Evolutionary conservation across 306 rosid species (phyloP).

Genomic region (Glycine soja): DNA sequence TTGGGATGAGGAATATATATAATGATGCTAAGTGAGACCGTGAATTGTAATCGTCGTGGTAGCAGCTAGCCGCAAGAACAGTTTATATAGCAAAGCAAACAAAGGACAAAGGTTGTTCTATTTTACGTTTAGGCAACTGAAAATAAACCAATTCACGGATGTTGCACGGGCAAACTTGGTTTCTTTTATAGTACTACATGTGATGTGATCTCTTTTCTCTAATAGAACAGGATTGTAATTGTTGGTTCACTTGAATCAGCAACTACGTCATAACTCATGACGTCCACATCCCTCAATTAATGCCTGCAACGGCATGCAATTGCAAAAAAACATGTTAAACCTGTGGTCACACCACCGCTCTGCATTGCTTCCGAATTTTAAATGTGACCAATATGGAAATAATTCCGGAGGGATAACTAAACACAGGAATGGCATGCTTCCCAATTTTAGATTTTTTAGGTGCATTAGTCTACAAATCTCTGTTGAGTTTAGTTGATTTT

Average conservation of each 20-base stretch:
- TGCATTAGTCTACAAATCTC: neutral
- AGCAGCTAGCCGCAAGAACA: neutral
- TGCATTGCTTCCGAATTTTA: constrained; percentile 6
- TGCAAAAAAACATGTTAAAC: neutral
- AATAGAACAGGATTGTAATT: neutral
- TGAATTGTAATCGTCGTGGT: neutral
- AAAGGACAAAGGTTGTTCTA: neutral
- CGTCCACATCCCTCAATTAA: neutral
- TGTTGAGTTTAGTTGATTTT: neutral
- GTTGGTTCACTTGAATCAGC: neutral
- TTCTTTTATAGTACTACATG: neutral
- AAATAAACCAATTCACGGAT: constrained; percentile 37
- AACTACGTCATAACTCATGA: constrained; percentile 7
- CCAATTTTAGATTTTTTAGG: neutral
- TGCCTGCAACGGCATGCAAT: neutral
- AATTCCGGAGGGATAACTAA: neutral
- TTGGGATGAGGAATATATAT: too few relatives aligned
- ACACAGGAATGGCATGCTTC: constrained; percentile 3
- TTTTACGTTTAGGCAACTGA: constrained; percentile 1
- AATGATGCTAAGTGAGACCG: neutral
- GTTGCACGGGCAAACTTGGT: neutral
- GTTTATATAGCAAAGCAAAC: constrained; percentile 32
- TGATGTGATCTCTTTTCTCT: neutral
- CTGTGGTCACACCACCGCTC: neutral
- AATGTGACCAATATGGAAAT: constrained; percentile 37